phyloP scores from a whole-genome alignment of 2,329 filamentous ascomycete genomes.

The Claviceps africana region DNA sequence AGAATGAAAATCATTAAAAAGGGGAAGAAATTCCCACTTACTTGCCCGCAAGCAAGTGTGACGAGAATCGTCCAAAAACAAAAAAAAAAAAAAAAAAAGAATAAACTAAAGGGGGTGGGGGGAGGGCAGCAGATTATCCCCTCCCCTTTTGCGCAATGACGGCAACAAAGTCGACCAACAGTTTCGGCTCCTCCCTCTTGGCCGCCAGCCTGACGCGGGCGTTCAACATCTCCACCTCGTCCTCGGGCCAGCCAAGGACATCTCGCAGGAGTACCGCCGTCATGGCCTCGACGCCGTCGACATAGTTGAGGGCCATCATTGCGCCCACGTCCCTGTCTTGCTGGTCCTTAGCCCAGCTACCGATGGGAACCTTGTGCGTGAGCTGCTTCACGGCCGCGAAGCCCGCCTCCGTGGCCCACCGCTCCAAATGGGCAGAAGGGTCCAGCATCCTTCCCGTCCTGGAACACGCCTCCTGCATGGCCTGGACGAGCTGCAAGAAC shows the following conservation, averaged over 20 bases:
- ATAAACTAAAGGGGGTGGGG: background rate
- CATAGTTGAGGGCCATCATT: conserved; percentile 23
- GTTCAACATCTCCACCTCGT: conserved; percentile 29
- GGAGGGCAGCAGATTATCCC: background rate
- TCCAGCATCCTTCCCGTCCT: conserved; percentile 17
- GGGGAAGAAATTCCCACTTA: background rate
- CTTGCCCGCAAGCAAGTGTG: background rate
- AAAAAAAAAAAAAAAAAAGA: background rate
- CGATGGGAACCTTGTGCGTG: conserved; percentile 21
- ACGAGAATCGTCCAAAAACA: background rate
- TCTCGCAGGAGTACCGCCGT: conserved; percentile 24
- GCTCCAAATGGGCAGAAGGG: conserved; percentile 14
- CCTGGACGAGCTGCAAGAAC: conserved; percentile 16
- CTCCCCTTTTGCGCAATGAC: conserved; percentile 16
- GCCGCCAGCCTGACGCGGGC: conserved; percentile 11
- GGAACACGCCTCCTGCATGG: conserved; percentile 13
- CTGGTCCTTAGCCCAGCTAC: conserved; percentile 26
- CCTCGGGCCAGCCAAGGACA: conserved; percentile 23
- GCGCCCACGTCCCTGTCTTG: conserved; percentile 25
- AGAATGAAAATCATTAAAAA: background rate
- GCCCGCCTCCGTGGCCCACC: conserved; percentile 20
- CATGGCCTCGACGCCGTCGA: conserved; percentile 24
- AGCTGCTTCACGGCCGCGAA: conserved; percentile 21
- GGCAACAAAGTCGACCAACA: conserved; percentile 17
- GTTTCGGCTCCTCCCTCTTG: conserved; percentile 15